These are phyloP conservation scores for Termitomyces sp. DNA, from an alignment of 768 basidiomycete genomes.

Conservation along the genomic window DNA sequence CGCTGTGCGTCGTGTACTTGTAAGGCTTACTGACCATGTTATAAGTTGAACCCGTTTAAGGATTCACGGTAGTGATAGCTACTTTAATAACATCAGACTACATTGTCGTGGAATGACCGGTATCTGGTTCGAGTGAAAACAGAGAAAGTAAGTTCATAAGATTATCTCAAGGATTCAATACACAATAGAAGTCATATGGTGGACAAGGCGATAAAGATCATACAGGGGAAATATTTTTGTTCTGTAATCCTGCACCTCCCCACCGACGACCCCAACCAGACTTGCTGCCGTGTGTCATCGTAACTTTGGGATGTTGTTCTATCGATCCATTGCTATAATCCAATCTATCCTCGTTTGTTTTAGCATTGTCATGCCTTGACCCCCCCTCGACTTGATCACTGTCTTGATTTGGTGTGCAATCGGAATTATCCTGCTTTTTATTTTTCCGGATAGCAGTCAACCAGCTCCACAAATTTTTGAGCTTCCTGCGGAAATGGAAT, in stretches of 20 bases:
- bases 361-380: neutral
- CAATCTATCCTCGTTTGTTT: no score
- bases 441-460: neutral
- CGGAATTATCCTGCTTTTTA: neutral
- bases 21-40: neutral
- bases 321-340: neutral
- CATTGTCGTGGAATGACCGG: neutral
- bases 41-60: neutral
- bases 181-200: no score
- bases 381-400: no score
- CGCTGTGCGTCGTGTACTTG: constrained; percentile 5
- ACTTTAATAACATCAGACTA: neutral
- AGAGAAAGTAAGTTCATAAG: no score
- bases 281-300: neutral
- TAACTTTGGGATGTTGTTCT: neutral
- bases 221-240: neutral
- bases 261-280: neutral
- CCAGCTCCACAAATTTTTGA: neutral
- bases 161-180: no score
- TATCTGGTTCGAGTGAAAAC: neutral
- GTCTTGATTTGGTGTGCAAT: neutral
- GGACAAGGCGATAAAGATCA: neutral
- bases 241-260: neutral
- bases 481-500: neutral
- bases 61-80: neutral